Conservation (phyloP, 495 filamentous ascomycete genomes). For the Podospora anserina region DNA sequence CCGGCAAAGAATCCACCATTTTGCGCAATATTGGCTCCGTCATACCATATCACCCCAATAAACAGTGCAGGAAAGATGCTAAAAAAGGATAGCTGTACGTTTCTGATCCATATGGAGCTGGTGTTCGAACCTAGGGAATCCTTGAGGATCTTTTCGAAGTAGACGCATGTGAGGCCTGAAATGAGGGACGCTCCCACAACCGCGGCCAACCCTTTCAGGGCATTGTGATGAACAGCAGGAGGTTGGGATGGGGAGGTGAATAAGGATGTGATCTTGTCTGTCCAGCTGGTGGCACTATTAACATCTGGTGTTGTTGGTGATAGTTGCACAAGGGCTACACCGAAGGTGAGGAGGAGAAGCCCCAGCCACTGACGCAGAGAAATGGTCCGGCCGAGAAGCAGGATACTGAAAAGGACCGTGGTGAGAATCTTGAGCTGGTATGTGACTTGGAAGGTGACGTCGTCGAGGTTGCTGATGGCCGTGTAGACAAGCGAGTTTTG, state of each 20-base stretch:
- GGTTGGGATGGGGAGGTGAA: conserved; percentile 3
- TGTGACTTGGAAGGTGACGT: conserved; percentile 68
- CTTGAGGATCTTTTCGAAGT: conserved; percentile 71
- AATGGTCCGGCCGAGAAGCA: conserved; percentile 54
- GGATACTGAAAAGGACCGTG: conserved; percentile 63
- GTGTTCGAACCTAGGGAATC: conserved; percentile 53
- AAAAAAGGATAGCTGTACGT: conserved; percentile 70
- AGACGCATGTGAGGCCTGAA: conserved; percentile 63
- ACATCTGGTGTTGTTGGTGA: conserved; percentile 31
- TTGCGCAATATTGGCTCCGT: conserved; percentile 61
- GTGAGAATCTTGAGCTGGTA: conserved; percentile 71
- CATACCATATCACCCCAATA: conserved; percentile 66
- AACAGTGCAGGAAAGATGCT: conserved; percentile 69
- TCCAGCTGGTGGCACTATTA: conserved; percentile 41
- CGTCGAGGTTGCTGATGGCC: conserved; percentile 66
- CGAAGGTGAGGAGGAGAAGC: conserved; percentile 58
- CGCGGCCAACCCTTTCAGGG: conserved; percentile 55
- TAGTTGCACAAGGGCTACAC: conserved; percentile 62
- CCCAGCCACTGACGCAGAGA: conserved; percentile 59
- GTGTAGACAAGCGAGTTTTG: conserved; percentile 70
- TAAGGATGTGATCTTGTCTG: conserved; percentile 48
- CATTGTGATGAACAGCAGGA: conserved; percentile 31
- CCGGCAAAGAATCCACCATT: conserved; percentile 65
- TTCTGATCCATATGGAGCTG: conserved; percentile 66
- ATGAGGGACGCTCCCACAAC: conserved; percentile 59